Evolutionary conservation across 106 monocot genomes (phyloP).

Genomic region (Gastrodia elata): DNA sequence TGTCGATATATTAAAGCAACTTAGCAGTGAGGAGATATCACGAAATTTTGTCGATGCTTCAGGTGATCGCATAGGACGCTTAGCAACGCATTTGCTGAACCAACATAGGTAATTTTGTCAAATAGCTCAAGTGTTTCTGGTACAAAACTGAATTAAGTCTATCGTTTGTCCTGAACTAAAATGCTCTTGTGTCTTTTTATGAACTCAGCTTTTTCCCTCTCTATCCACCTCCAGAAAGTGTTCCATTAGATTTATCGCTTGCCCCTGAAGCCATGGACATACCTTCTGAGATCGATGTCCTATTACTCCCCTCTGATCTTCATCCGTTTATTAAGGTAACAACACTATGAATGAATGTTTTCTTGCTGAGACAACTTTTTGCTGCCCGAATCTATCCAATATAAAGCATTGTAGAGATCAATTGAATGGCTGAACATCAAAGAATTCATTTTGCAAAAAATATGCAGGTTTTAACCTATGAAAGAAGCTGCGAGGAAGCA

Average conservation of each 20-base stretch:
- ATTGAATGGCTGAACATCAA: background rate
- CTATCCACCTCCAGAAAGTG: slow-evolving; percentile 56
- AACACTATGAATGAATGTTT: background rate
- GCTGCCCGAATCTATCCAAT: background rate
- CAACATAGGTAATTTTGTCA: slow-evolving; percentile 71
- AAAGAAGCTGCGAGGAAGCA: slow-evolving; percentile 17
- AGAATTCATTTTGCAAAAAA: background rate
- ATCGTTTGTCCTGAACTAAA: too few relatives aligned
- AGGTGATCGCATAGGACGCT: slow-evolving; percentile 61
- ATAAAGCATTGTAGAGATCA: background rate
- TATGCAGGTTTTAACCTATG: slow-evolving; percentile 45
- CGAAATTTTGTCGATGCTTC: slow-evolving; percentile 34
- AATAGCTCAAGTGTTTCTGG: too few relatives aligned
- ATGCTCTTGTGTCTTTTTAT: background rate
- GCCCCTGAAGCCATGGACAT: slow-evolving; percentile 80
- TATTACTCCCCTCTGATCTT: slow-evolving; percentile 89
- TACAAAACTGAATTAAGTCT: too few relatives aligned
- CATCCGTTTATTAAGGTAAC: slow-evolving; percentile 77
- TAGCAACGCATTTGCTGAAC: slow-evolving; percentile 62
- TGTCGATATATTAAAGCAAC: slow-evolving; percentile 81
- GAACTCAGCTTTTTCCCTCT: slow-evolving; percentile 71
- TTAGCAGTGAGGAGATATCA: slow-evolving; percentile 94
- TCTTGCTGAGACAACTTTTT: background rate
- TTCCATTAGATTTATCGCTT: slow-evolving; percentile 82
- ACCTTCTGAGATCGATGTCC: slow-evolving; percentile 43